A percentile compares a stretch with the other conserved stretches of the same genome.
phyloP scores from a whole-genome alignment of 2,329 filamentous ascomycete genomes.

The Macrophomina pseudophaseolina region DNA sequence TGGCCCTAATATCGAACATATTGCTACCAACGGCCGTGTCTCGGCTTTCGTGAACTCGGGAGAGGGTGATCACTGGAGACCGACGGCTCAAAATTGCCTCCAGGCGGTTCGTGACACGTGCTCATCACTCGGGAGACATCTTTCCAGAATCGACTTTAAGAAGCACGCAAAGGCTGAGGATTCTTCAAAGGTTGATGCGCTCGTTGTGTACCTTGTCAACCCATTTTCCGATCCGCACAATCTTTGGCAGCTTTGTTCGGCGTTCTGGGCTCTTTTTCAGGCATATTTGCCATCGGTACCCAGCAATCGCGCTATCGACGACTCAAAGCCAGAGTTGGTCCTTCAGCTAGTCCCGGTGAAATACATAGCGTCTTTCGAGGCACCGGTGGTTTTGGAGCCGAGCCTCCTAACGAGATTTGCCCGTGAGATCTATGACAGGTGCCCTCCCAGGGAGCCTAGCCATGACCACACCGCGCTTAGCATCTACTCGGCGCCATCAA shows the following conservation, averaged over 20 bases:
- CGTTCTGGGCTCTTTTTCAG: slow-evolving; percentile 75
- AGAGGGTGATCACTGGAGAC: slow-evolving; percentile 28
- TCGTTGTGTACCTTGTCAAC: slow-evolving; percentile 80
- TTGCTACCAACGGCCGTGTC: slow-evolving; percentile 37
- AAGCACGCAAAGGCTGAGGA: slow-evolving; percentile 41
- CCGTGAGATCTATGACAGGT: slow-evolving; percentile 79
- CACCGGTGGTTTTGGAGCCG: slow-evolving; percentile 64
- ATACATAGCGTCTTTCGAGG: slow-evolving; percentile 67
- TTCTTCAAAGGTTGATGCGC: slow-evolving; percentile 56
- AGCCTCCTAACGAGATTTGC: slow-evolving; percentile 53
- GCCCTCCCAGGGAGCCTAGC: slow-evolving; percentile 54
- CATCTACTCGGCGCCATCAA: slow-evolving; percentile 67
- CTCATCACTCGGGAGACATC: slow-evolving; percentile 48
- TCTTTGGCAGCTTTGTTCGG: slow-evolving; percentile 70
- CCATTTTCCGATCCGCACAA: slow-evolving; percentile 66
- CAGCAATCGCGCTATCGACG: slow-evolving; percentile 39
- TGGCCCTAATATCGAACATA: slow-evolving; percentile 45
- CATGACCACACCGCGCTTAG: slow-evolving; percentile 51
- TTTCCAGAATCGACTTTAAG: slow-evolving; percentile 41
- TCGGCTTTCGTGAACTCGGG: slow-evolving; percentile 31
- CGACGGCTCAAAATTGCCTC: slow-evolving; percentile 33
- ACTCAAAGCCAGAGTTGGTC: slow-evolving; percentile 64
- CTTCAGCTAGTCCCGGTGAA: slow-evolving; percentile 76
- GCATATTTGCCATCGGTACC: slow-evolving; percentile 61
- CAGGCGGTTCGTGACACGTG: slow-evolving; percentile 42